Conservation (phyloP, 768 basidiomycete genomes). For the Cytidiella melzeri region DNA sequence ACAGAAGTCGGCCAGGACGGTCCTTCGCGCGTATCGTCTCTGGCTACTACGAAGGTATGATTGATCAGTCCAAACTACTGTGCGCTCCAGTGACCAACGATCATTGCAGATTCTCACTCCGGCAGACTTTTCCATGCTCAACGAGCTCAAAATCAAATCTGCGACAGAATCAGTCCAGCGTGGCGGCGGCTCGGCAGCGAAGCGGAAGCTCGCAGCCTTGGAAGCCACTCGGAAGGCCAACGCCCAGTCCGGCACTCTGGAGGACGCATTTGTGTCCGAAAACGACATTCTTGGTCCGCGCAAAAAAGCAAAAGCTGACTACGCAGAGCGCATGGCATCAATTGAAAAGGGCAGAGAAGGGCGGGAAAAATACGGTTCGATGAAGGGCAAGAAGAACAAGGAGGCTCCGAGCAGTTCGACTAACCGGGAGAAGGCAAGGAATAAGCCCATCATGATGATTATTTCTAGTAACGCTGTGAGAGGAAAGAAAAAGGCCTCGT, state of each 20-base stretch:
- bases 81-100: slow-evolving; percentile 2
- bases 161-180: slow-evolving; percentile 64
- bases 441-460: slow-evolving; percentile 96
- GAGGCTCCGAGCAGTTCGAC: slow-evolving; percentile 78
- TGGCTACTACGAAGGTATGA: slow-evolving; percentile 76
- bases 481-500: slow-evolving; percentile 76
- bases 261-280: slow-evolving; percentile 74
- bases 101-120: slow-evolving; percentile 83
- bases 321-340: slow-evolving; percentile 88
- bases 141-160: slow-evolving; percentile 80
- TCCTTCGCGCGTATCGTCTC: slow-evolving; percentile 45
- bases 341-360: slow-evolving; percentile 93
- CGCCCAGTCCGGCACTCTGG: slow-evolving; percentile 35
- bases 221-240: slow-evolving; percentile 64
- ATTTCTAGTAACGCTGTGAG: slow-evolving; percentile 69
- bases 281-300: slow-evolving; percentile 89
- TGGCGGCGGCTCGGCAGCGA: slow-evolving; percentile 69
- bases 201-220: slow-evolving; percentile 82
- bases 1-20: slow-evolving; percentile 15
- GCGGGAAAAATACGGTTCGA: slow-evolving; percentile 85
- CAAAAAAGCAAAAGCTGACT: slow-evolving; percentile 90
- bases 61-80: neutral
- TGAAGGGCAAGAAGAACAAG: slow-evolving; percentile 90
- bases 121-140: slow-evolving; percentile 89
- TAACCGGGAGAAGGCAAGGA: slow-evolving; percentile 86